Conservation (phyloP, 192 early-diverging fungal genomes). For the Chytriomyces sp. region DNA sequence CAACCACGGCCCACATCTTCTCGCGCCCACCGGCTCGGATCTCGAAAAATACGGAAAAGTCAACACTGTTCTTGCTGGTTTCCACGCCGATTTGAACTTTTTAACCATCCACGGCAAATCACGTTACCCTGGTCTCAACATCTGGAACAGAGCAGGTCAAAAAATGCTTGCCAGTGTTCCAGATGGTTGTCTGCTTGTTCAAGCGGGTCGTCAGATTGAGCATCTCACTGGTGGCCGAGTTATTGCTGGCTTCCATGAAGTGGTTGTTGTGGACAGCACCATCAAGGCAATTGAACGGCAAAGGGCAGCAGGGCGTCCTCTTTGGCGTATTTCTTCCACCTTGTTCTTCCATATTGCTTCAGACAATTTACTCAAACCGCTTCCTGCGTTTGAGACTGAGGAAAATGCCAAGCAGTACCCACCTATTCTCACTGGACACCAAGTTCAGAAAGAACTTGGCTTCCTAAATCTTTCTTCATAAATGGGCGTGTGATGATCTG, state of each 20-base stretch:
- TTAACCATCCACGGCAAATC: conserved; percentile 77
- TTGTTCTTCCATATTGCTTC: conserved; percentile 75
- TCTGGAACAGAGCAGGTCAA: conserved; percentile 67
- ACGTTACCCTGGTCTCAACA: conserved; percentile 73
- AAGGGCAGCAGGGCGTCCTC: conserved; percentile 53
- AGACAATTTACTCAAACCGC: conserved; percentile 63
- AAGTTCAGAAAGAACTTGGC: conserved; percentile 69
- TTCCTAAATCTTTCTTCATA: conserved; percentile 58
- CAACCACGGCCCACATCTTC: conserved; percentile 67
- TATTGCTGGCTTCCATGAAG: conserved; percentile 74
- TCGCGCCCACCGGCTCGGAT: conserved; percentile 74
- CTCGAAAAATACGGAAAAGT: conserved; percentile 65
- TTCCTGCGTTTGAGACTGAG: conserved; percentile 52
- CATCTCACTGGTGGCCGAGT: conserved; percentile 70
- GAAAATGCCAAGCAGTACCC: conserved; percentile 58
- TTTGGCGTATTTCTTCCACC: conserved; percentile 76
- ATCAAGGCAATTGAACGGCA: conserved; percentile 59
- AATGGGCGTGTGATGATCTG: no score
- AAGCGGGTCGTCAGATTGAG: conserved; percentile 71
- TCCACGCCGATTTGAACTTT: conserved; percentile 69
- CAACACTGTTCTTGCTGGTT: conserved; percentile 68
- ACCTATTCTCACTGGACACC: conserved; percentile 61
- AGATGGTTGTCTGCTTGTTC: conserved; percentile 65
- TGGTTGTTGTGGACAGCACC: conserved; percentile 65
- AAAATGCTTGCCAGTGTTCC: conserved; percentile 69